These are phyloP conservation scores for Vitis hybrid DNA, from an alignment of 177 flowering plant genomes.

Conservation along the genomic window DNA sequence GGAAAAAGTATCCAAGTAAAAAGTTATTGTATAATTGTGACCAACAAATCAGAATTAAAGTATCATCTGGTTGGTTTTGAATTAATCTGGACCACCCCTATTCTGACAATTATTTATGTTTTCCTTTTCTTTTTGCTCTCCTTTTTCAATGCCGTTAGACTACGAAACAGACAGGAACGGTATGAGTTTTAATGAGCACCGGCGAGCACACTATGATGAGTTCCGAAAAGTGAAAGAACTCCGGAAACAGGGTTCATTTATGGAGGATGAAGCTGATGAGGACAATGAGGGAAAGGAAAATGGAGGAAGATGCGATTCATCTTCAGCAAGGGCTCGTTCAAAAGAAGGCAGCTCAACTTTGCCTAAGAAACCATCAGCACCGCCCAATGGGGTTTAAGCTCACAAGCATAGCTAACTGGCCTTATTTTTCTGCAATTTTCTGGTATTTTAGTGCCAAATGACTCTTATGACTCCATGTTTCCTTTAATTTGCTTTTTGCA, in stretches of 20 bases:
- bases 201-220: constrained; percentile 90
- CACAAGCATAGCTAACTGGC: too few species aligned
- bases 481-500: too few species aligned
- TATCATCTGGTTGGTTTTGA: background rate
- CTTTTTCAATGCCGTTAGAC: constrained; percentile 25
- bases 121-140: background rate
- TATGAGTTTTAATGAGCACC: constrained; percentile 69
- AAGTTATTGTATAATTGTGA: too few species aligned
- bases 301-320: constrained; percentile 16
- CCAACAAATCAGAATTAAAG: background rate
- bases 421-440: too few species aligned
- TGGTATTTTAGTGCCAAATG: too few species aligned
- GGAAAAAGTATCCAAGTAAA: too few species aligned
- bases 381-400: background rate
- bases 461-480: too few species aligned
- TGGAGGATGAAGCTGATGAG: constrained; percentile 50
- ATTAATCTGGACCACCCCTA: background rate
- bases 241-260: constrained; percentile 45
- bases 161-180: constrained; percentile 44
- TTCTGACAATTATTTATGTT: background rate
- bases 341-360: constrained; percentile 23
- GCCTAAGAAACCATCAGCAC: constrained; percentile 12
- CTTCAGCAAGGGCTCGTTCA: constrained; percentile 45
- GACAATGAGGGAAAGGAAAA: constrained; percentile 12
- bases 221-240: constrained; percentile 79